A percentile compares a stretch with the other conserved stretches of the same genome.
These are phyloP conservation scores for Santalum album DNA, from an alignment of 164 flowering plant genomes.

Conservation along the genomic window DNA sequence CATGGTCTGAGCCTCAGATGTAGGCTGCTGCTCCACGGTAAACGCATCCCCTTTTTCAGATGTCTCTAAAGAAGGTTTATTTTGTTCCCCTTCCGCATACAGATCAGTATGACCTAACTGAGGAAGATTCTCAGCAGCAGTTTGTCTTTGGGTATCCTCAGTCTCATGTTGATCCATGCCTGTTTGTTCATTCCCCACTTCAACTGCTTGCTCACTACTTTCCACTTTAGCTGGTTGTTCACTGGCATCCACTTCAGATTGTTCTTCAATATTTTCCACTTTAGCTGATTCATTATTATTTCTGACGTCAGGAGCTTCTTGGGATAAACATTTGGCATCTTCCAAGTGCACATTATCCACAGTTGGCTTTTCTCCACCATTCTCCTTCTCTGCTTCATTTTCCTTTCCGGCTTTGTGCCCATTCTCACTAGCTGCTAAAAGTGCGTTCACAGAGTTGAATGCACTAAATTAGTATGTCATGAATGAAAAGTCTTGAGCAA, in stretches of 20 bases:
- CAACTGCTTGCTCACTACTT: no score
- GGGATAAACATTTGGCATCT: slow-evolving; percentile 8
- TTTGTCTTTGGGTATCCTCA: slow-evolving; percentile 2
- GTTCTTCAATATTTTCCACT: no score
- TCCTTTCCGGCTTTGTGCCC: slow-evolving; percentile 28
- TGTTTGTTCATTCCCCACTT: no score
- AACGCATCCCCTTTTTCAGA: slow-evolving; percentile 25
- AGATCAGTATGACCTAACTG: slow-evolving; percentile 12
- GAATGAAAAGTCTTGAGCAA: no score
- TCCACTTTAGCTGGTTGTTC: no score
- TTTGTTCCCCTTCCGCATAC: slow-evolving; percentile 18
- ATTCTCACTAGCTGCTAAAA: slow-evolving; percentile 33
- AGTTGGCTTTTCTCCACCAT: slow-evolving; percentile 10
- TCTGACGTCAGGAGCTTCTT: slow-evolving; percentile 9
- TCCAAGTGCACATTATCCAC: slow-evolving; percentile 7
- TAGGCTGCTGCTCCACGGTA: slow-evolving; percentile 13
- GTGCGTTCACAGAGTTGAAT: background rate
- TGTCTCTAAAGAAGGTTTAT: slow-evolving; percentile 15
- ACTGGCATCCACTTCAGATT: no score
- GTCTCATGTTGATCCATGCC: slow-evolving; percentile 9
- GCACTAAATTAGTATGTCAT: no score
- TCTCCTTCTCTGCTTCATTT: background rate
- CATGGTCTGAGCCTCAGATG: slow-evolving; percentile 17
- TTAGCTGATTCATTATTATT: slow-evolving; percentile 7
- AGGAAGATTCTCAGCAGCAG: slow-evolving; percentile 10